These are phyloP conservation scores for Backusella parvicylindrica DNA, from an alignment of 192 early-diverging fungal genomes.

Conservation along the genomic window DNA sequence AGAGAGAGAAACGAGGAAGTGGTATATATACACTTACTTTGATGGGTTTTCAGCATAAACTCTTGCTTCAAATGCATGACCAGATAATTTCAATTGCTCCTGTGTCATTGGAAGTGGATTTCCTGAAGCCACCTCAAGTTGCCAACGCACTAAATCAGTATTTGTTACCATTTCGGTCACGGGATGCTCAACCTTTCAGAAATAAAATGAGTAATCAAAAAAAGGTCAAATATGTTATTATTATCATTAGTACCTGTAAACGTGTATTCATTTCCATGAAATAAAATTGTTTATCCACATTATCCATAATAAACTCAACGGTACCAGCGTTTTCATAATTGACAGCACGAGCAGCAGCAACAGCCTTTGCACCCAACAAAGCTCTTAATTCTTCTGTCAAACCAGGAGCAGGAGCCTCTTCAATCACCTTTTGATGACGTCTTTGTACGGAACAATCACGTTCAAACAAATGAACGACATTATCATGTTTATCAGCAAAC, in stretches of 20 bases:
- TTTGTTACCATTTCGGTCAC: slow-evolving; percentile 95
- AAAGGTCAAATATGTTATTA: not conserved
- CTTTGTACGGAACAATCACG: slow-evolving; percentile 95
- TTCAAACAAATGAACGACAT: slow-evolving; percentile 91
- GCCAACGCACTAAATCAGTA: slow-evolving; percentile 94
- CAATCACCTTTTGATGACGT: slow-evolving; percentile 94
- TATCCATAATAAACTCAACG: slow-evolving; percentile 96
- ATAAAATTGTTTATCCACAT: slow-evolving; percentile 81
- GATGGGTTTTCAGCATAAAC: slow-evolving; percentile 96
- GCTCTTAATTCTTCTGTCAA: slow-evolving; percentile 68
- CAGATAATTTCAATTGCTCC: slow-evolving; percentile 66
- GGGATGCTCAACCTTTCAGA: slow-evolving; percentile 82
- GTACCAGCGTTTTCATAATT: slow-evolving; percentile 94
- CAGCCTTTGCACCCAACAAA: slow-evolving; percentile 82
- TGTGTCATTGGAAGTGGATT: slow-evolving; percentile 77
- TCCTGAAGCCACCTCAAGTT: slow-evolving; percentile 90
- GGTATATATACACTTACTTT: slow-evolving; percentile 40
- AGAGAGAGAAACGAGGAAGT: not conserved
- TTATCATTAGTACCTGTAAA: slow-evolving; percentile 47
- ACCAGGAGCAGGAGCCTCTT: slow-evolving; percentile 92
- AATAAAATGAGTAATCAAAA: not conserved
- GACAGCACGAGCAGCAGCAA: slow-evolving; percentile 90
- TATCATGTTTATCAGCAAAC: slow-evolving; percentile 86
- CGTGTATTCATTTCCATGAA: slow-evolving; percentile 99
- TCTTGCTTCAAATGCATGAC: slow-evolving; percentile 95